These are phyloP conservation scores for Blepharisma japonicum DNA, from an alignment of 73 alveolate species.

Conservation along the genomic window DNA sequence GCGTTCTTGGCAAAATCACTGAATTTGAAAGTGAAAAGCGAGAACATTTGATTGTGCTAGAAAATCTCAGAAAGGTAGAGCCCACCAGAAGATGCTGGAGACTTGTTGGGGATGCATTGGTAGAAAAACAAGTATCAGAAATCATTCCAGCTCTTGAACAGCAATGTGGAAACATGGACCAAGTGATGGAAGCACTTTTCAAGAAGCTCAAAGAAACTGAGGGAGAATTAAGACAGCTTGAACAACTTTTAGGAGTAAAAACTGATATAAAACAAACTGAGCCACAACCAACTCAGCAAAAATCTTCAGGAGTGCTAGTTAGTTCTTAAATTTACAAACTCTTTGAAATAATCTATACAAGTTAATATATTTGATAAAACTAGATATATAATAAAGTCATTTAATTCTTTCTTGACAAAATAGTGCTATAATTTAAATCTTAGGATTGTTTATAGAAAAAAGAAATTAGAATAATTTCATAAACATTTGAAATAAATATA, in stretches of 20 bases:
- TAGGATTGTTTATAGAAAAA: too few relatives aligned
- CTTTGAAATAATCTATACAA: neutral
- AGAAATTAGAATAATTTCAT: too few relatives aligned
- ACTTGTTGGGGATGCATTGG: conserved; percentile 78
- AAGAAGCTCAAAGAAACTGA: conserved; percentile 18
- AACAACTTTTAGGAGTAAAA: conserved; percentile 11
- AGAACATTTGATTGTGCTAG: conserved; percentile 65
- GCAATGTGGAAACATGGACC: conserved; percentile 46
- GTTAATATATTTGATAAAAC: neutral
- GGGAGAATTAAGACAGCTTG: conserved; percentile 9
- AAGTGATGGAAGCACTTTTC: conserved; percentile 7
- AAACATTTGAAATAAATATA: too few relatives aligned
- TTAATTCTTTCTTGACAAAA: too few relatives aligned
- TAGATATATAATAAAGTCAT: too few relatives aligned
- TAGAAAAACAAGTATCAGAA: conserved; percentile 67
- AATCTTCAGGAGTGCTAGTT: conserved; percentile 26
- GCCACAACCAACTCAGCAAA: conserved; percentile 20
- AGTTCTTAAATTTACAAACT: conserved; percentile 16
- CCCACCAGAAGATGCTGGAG: conserved; percentile 80
- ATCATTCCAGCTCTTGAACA: conserved; percentile 57
- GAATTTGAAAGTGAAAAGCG: conserved; percentile 55
- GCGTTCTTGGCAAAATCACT: conserved; percentile 7
- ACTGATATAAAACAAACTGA: conserved; percentile 26
- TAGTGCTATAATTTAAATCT: too few relatives aligned
- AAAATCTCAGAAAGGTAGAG: conserved; percentile 63